Conservation (phyloP, 75 land plant species). For the Picea glauca region DNA sequence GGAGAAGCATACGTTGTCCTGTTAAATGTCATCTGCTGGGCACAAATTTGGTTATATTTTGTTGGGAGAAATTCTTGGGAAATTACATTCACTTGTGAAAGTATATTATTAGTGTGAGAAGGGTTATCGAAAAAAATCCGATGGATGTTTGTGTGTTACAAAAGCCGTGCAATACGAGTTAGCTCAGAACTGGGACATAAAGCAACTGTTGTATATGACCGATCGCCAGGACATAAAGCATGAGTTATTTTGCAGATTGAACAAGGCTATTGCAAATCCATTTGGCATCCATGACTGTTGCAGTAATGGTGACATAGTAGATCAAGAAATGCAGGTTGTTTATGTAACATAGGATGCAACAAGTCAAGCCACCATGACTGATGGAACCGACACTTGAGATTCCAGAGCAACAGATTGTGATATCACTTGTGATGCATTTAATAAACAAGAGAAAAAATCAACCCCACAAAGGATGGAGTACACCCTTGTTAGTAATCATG, state of each 20-base stretch:
- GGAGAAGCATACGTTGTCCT: too few species aligned
- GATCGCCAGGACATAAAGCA: too few species aligned
- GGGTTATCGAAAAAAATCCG: constrained; percentile 72
- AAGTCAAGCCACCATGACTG: background rate
- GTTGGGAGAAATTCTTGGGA: constrained; percentile 67
- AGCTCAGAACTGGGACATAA: constrained; percentile 89
- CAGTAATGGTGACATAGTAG: constrained; percentile 23
- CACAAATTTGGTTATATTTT: constrained; percentile 95
- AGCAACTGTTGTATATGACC: too few species aligned
- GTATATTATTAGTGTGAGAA: constrained; percentile 78
- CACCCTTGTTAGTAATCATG: constrained; percentile 19
- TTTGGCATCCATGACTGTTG: too few species aligned
- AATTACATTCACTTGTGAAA: constrained; percentile 72
- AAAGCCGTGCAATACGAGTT: constrained; percentile 97
- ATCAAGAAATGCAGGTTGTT: background rate
- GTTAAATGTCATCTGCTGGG: too few species aligned
- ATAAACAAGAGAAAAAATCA: constrained; percentile 2
- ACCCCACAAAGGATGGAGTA: background rate
- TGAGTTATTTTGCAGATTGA: too few species aligned
- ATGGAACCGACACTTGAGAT: background rate
- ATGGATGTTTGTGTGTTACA: constrained; percentile 89
- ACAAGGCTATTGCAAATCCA: too few species aligned
- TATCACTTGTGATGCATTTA: background rate
- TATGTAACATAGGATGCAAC: background rate
- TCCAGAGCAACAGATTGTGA: background rate